Evolutionary conservation across 2,329 filamentous ascomycete genomes (phyloP), one percentile per base, ranked within the genome.

Genomic region (Fusarium sp.): DNA sequence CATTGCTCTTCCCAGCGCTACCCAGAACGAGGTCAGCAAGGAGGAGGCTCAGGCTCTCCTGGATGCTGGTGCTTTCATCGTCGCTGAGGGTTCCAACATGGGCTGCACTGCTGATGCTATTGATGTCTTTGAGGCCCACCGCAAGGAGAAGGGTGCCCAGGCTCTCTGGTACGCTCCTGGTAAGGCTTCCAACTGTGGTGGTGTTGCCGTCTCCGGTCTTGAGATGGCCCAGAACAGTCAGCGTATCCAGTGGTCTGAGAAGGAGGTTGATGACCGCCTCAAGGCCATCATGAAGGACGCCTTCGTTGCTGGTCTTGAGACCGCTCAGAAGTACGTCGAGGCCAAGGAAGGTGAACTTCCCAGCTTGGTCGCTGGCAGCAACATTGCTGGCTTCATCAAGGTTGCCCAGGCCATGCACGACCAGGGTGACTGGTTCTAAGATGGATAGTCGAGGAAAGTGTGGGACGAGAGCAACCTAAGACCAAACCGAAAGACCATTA

Each of bases 201-300:
- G 96, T 87, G 96, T 98, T 62, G 96, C 96, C 61, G 96, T 99
- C 43, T 97, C 94, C 5, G 96, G 96, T 76, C 90, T 99, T 46
- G 96, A 99, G 88, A 99, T 99, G 96, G 95, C 95, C 10, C 96
- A 99, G 89, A 98, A 99, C 89, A 95, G 92, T 73, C 84, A 91
- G 82, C 91, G 95, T 66, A 86, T 98, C 73, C 88, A 84, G 78
- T 99, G 96, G 96, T 92, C 93, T 29, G 79, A 86, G 49, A 92
- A 97, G 86, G 92, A 97, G 86, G 96, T 98, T 72, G 95, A 98
- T 83, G 84, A 87, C 75, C 94, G 94, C 84, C 91, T 99, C 78
- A 94, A 97, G 88, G 86, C 83, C 76, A 98, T 98, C 85, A 99
- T 99, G 96, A 91, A 95, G 87, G 88, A 89, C 73, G 95, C 93